Evolutionary conservation across 148 eudicot species (phyloP).

Genomic region (Bassia scoparia): DNA sequence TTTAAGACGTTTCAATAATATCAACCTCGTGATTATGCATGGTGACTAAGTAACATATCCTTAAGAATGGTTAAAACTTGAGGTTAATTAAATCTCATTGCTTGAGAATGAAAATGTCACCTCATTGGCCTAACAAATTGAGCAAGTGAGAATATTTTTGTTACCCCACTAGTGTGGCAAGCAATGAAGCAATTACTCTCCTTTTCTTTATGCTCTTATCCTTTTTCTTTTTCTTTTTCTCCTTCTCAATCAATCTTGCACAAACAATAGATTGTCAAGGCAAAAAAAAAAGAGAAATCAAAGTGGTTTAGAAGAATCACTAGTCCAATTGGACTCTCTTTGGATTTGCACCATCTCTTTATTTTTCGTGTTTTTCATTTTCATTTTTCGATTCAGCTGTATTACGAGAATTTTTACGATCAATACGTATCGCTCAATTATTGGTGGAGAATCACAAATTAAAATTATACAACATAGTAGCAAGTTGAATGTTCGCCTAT

Average conservation of each 20-base stretch:
- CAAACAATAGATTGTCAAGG: slow-evolving; percentile 23
- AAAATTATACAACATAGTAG: no score
- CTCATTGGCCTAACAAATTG: slow-evolving; percentile 20
- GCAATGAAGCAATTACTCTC: slow-evolving; percentile 22
- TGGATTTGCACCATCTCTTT: slow-evolving; percentile 13
- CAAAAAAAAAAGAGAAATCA: neutral
- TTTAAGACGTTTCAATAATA: slow-evolving; percentile 21
- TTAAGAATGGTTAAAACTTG: slow-evolving; percentile 18
- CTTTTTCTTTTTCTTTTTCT: neutral
- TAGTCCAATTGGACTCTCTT: neutral
- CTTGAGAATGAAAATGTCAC: slow-evolving; percentile 29
- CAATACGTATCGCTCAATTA: neutral
- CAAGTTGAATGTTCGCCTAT: no score
- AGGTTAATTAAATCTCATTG: slow-evolving; percentile 27
- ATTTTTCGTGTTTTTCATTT: no score
- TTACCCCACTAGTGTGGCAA: slow-evolving; percentile 36
- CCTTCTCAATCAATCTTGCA: neutral
- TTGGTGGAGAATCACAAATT: no score
- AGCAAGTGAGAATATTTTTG: slow-evolving; percentile 28
- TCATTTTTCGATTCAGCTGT: no score
- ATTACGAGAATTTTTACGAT: neutral
- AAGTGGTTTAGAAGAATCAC: slow-evolving; percentile 1
- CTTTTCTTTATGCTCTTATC: slow-evolving; percentile 24
- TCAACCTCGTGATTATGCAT: slow-evolving; percentile 27
- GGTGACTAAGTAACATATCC: slow-evolving; percentile 27